A percentile compares a stretch with the other conserved stretches of the same genome.
phyloP scores from a whole-genome alignment of 805 yeast genomes.

The Metschnikowia amazonensis region DNA sequence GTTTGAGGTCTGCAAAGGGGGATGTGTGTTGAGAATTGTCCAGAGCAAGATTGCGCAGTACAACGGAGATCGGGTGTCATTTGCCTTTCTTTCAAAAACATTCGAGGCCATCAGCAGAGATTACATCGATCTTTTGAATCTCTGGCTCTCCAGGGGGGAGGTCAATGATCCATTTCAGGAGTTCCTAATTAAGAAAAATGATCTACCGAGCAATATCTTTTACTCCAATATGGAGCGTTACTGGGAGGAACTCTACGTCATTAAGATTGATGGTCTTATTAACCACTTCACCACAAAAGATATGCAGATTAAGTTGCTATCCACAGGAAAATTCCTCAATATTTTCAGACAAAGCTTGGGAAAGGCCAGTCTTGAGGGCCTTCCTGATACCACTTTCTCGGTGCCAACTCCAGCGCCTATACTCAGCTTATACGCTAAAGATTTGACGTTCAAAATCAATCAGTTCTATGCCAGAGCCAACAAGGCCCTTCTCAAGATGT shows the following conservation, averaged over 20 bases:
- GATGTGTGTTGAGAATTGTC: slow-evolving; percentile 60
- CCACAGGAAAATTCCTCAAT: slow-evolving; percentile 82
- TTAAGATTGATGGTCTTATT: slow-evolving; percentile 72
- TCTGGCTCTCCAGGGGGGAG: slow-evolving; percentile 76
- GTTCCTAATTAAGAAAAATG: slow-evolving; percentile 53
- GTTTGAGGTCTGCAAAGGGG: slow-evolving; percentile 70
- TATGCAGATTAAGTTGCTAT: slow-evolving; percentile 59
- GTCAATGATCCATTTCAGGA: slow-evolving; percentile 79
- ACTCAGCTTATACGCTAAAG: slow-evolving; percentile 32
- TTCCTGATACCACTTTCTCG: slow-evolving; percentile 23
- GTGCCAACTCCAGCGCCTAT: slow-evolving; percentile 21
- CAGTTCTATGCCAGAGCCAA: slow-evolving; percentile 69
- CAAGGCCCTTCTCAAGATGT: slow-evolving; percentile 49
- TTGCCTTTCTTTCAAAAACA: slow-evolving; percentile 48
- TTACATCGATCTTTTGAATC: slow-evolving; percentile 64
- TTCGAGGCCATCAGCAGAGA: slow-evolving; percentile 57
- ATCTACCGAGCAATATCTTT: slow-evolving; percentile 26
- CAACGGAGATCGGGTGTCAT: slow-evolving; percentile 62
- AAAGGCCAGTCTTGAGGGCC: slow-evolving; percentile 31
- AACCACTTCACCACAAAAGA: slow-evolving; percentile 53
- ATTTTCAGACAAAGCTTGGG: slow-evolving; percentile 62
- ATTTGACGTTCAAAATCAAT: slow-evolving; percentile 53
- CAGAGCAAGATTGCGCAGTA: slow-evolving; percentile 52
- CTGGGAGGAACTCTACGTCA: slow-evolving; percentile 72
- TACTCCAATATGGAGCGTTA: slow-evolving; percentile 50